Base-by-base conservation (phyloP, 345 rosid species). In the Luvunga scandens region DNA sequence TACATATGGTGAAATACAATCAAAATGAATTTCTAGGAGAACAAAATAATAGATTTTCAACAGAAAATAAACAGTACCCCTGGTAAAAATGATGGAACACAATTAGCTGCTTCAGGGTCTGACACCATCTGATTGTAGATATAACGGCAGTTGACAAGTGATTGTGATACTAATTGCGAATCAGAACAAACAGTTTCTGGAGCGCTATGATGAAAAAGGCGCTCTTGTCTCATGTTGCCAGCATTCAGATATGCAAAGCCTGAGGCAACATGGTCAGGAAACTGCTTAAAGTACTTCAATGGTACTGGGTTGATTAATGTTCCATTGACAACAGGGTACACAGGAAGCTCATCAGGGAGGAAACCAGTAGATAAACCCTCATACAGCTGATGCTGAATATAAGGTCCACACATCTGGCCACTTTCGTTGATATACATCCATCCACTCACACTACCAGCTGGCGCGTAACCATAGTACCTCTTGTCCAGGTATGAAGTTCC, bases 391-490 rank as follows among this genome's bases (percentile, higher is more conserved):
- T 94, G 90, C 65, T 91, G 94, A 62, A 94, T 83, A 69, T 96
- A 96, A 79, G 98, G 98, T 60, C 99, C 99, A 80, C 98, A 94
- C 95, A 96, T 89, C 78, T 90, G 91, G 30, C 97, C 92, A 73
- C 87, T 86, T 77, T 94, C 95, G 82, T 96, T 94, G 28, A 85
- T 71, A 63, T 94, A 94, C 95, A 86, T 93, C 99, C 99, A 94
- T 48, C 98, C 98, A 71, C 83, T 90, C 19, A 86, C 97, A 87
- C 79, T 86, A 76, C 84, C 68, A 72, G 83, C 77, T 5, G 84
- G 82, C 1, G 75, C 68, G 69, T 71, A 84, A 66, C 85, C 89
- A 57, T 81, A 39, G 77, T 73, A 83, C 72, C 73, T 88, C 80
- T 85, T 87, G 10, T 83, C 90, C 77, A 13, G 77, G 77, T 38